Percentiles rank a stretch among this genome's conserved stretches.
phyloP scores from a whole-genome alignment of 495 filamentous ascomycete species.

The Tuber magnatum region DNA sequence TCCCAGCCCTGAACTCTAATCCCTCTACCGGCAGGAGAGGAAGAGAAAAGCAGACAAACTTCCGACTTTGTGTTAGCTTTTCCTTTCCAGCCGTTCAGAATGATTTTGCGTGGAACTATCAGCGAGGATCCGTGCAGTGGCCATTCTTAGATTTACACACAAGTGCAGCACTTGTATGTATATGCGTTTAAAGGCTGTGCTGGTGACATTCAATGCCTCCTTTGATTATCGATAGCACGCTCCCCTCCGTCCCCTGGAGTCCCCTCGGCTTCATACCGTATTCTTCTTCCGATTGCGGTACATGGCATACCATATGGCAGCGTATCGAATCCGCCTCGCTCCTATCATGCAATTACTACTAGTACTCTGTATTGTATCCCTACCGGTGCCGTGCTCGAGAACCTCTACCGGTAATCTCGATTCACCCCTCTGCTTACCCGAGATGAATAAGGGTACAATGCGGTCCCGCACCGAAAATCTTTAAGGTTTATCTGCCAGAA shows the following conservation, averaged over 20 bases:
- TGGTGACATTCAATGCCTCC: background rate
- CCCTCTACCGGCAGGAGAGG: background rate
- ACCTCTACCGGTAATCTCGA: background rate
- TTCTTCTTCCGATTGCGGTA: background rate
- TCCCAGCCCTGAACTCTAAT: background rate
- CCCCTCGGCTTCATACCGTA: background rate
- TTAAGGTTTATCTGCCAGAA: background rate
- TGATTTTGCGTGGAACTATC: background rate
- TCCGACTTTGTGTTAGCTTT: background rate
- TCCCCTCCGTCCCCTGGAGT: background rate
- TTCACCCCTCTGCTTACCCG: background rate
- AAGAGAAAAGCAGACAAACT: background rate
- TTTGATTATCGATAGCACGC: background rate
- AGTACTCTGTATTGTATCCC: background rate
- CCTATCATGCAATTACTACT: background rate
- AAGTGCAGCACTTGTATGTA: background rate
- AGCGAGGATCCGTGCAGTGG: background rate
- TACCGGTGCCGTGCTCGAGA: background rate
- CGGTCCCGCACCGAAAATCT: background rate
- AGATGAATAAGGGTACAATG: background rate
- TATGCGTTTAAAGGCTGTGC: background rate
- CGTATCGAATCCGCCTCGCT: background rate
- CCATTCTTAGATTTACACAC: conserved; percentile 1
- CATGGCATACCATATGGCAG: background rate
- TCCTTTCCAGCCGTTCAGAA: background rate